Percentiles rank a stretch among this genome's conserved stretches.
Conservation (phyloP, 2,329 filamentous ascomycete genomes). For the Rutstroemia sp. region DNA sequence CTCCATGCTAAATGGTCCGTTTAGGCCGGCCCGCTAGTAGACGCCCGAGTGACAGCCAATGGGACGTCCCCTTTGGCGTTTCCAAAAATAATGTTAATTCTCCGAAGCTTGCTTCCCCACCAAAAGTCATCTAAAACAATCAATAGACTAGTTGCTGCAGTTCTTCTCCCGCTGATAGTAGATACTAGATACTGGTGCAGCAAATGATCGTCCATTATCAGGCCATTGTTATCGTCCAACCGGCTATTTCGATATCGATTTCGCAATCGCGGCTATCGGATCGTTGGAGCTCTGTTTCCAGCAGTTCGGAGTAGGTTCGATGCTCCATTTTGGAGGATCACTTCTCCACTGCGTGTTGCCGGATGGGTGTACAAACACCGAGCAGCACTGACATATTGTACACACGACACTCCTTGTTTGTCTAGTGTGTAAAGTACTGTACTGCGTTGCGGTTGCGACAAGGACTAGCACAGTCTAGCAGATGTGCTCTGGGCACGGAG, state of each 20-base stretch:
- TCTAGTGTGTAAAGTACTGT: too few species aligned
- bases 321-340: too few species aligned
- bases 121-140: too few species aligned
- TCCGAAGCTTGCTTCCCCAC: background rate
- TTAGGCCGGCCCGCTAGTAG: background rate
- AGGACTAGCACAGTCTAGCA: too few species aligned
- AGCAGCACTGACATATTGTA: too few species aligned
- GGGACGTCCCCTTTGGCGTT: background rate
- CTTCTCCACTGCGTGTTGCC: too few species aligned
- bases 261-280: background rate
- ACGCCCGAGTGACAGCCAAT: background rate
- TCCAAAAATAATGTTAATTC: background rate
- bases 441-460: too few species aligned
- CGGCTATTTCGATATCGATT: background rate
- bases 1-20: background rate
- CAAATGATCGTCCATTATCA: background rate
- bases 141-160: too few species aligned
- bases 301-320: too few species aligned
- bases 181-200: background rate
- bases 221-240: background rate
- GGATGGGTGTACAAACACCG: background rate
- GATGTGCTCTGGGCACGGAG: too few species aligned
- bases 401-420: too few species aligned
- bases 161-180: too few species aligned
- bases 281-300: background rate